Evolutionary conservation across 345 rosid species (phyloP).

Genomic region (Iberis pinnata): DNA sequence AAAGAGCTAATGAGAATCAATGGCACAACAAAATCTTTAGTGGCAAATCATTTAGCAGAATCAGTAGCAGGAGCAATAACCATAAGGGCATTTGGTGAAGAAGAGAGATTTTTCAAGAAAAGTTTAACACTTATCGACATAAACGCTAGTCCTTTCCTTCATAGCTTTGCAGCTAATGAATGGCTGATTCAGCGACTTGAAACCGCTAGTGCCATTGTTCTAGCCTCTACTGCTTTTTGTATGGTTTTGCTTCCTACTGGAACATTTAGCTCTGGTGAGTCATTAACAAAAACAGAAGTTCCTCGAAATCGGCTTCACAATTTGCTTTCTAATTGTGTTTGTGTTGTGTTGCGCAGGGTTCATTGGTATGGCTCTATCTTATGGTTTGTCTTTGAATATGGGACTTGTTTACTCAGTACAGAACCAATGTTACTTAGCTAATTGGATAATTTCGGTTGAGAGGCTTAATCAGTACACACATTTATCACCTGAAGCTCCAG

Average conservation of each 20-base stretch:
- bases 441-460: conserved; percentile 87
- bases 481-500: conserved; percentile 83
- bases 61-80: conserved; percentile 86
- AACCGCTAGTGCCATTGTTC: conserved; percentile 59
- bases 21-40: conserved; percentile 83
- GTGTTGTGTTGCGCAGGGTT: conserved; percentile 49
- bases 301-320: conserved; percentile 4
- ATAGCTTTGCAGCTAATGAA: conserved; percentile 80
- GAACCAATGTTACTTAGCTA: conserved; percentile 78
- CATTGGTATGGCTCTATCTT: conserved; percentile 95
- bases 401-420: conserved; percentile 73
- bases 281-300: neutral
- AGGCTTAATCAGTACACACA: conserved; percentile 91
- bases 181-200: conserved; percentile 91
- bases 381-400: conserved; percentile 78
- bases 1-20: conserved; percentile 88
- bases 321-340: neutral
- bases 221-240: conserved; percentile 84
- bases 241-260: conserved; percentile 94
- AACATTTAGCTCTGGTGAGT: conserved; percentile 75
- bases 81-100: conserved; percentile 82
- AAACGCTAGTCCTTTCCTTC: conserved; percentile 90
- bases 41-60: conserved; percentile 92
- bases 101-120: conserved; percentile 72
- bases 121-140: conserved; percentile 62